A percentile compares a stretch with the other conserved stretches of the same genome.
Conservation (phyloP, 2,329 filamentous ascomycete species). For the Paecilomyces sp. region DNA sequence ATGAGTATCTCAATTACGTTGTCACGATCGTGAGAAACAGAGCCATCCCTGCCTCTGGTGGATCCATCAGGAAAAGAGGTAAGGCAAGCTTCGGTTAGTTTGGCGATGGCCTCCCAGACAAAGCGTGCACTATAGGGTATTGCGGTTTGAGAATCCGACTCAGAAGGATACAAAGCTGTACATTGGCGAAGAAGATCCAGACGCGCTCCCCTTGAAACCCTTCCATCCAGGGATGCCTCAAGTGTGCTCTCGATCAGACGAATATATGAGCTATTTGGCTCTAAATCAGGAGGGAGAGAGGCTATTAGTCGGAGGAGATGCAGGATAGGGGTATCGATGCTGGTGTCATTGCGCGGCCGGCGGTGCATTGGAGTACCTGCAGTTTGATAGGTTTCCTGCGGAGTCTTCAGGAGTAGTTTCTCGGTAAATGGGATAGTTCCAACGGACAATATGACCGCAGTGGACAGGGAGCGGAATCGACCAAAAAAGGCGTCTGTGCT, state of each 20-base stretch:
- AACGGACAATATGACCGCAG: constrained; percentile 43
- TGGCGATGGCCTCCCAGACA: constrained; percentile 30
- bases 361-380: constrained; percentile 30
- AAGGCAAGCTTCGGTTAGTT: constrained; percentile 28
- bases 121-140: constrained; percentile 11
- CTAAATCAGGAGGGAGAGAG: constrained; percentile 9
- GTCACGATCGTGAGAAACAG: constrained; percentile 60
- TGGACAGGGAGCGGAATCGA: constrained; percentile 45
- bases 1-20: constrained; percentile 62
- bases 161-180: constrained; percentile 18
- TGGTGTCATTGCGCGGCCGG: constrained; percentile 16
- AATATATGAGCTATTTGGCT: constrained; percentile 18
- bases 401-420: constrained; percentile 45
- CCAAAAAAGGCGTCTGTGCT: constrained; percentile 35
- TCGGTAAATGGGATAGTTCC: constrained; percentile 45
- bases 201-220: constrained; percentile 25
- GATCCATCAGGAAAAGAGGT: constrained; percentile 33
- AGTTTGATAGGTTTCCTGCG: constrained; percentile 49
- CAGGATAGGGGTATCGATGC: constrained; percentile 28
- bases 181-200: constrained; percentile 33
- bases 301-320: constrained; percentile 32
- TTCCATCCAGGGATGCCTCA: constrained; percentile 25
- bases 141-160: constrained; percentile 5
- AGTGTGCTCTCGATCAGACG: constrained; percentile 22
- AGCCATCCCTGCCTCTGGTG: constrained; percentile 42